These are phyloP conservation scores for Detonula confervacea DNA, from an alignment of 352 stramenopile species.

Conservation along the genomic window DNA sequence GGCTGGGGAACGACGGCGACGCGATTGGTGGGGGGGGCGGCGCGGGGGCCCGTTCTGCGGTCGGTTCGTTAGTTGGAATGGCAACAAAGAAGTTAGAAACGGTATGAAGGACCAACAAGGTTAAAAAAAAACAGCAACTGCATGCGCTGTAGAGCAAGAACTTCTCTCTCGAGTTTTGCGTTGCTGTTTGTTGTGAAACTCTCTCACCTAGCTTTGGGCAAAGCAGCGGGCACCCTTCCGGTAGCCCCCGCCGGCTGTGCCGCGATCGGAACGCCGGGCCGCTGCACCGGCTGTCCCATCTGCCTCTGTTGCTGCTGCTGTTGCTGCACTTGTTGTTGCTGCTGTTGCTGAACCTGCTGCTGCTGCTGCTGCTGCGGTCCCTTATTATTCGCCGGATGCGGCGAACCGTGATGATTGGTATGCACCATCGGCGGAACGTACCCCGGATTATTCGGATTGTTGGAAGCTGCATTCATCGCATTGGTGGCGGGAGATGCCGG, in stretches of 20 bases:
- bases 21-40: constrained; percentile 28
- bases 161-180: too few relatives aligned
- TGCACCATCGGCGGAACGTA: constrained; percentile 33
- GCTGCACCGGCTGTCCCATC: not conserved
- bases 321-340: constrained; percentile 8
- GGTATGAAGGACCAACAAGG: too few relatives aligned
- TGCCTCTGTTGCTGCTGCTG: constrained; percentile 10
- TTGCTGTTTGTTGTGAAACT: too few relatives aligned
- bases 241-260: not conserved
- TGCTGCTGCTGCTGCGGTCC: too few relatives aligned
- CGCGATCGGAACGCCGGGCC: not conserved
- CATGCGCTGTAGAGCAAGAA: too few relatives aligned
- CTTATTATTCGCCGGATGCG: too few relatives aligned
- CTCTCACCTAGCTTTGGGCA: constrained; percentile 37
- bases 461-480: constrained; percentile 2
- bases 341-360: constrained; percentile 12
- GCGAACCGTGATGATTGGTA: constrained; percentile 15
- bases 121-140: too few relatives aligned
- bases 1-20: constrained; percentile 27
- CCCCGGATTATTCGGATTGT: constrained; percentile 26
- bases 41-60: constrained; percentile 10
- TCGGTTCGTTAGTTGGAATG: not conserved
- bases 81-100: too few relatives aligned
- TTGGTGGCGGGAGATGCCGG: not conserved
- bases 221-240: constrained; percentile 22